Evolutionary conservation across 225 moss, liverwort and hornwort genomes (phyloP).

Genomic region (Pleurozium schreberi): DNA sequence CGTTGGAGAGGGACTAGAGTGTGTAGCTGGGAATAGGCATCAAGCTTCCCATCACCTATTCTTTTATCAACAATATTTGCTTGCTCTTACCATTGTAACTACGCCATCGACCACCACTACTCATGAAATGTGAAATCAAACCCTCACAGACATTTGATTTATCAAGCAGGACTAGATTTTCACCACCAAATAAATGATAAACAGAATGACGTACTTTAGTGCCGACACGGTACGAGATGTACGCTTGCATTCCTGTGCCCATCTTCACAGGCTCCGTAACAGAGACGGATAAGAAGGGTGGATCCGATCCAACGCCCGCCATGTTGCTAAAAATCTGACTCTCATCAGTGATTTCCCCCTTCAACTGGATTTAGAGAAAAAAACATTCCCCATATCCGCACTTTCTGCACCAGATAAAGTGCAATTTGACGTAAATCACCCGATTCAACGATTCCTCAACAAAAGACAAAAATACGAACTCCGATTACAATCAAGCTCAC

Average conservation of each 20-base stretch:
- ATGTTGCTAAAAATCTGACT: neutral
- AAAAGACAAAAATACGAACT: no score
- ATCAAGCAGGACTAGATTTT: neutral
- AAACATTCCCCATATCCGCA: neutral
- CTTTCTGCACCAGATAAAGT: neutral
- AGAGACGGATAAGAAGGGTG: slow-evolving; percentile 71
- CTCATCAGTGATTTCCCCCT: neutral
- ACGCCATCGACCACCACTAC: neutral
- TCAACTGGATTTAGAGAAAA: neutral
- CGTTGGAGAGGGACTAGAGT: neutral
- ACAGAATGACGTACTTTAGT: slow-evolving; percentile 52
- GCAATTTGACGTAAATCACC: no score
- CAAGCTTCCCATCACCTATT: neutral
- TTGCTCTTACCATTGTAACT: neutral
- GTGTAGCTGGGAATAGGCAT: neutral
- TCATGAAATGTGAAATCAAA: neutral
- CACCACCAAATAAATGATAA: neutral
- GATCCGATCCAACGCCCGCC: slow-evolving; percentile 28
- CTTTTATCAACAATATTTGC: neutral
- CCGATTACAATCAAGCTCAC: no score
- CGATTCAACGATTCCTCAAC: no score
- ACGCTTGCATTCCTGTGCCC: slow-evolving; percentile 90
- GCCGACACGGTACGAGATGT: slow-evolving; percentile 94
- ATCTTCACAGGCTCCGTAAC: slow-evolving; percentile 98
- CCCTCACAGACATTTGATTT: neutral